Percentiles rank a stretch among this genome's conserved stretches.
These are phyloP conservation scores for Crucihimalaya himalaica DNA, from an alignment of 345 rosid genomes.

Conservation along the genomic window DNA sequence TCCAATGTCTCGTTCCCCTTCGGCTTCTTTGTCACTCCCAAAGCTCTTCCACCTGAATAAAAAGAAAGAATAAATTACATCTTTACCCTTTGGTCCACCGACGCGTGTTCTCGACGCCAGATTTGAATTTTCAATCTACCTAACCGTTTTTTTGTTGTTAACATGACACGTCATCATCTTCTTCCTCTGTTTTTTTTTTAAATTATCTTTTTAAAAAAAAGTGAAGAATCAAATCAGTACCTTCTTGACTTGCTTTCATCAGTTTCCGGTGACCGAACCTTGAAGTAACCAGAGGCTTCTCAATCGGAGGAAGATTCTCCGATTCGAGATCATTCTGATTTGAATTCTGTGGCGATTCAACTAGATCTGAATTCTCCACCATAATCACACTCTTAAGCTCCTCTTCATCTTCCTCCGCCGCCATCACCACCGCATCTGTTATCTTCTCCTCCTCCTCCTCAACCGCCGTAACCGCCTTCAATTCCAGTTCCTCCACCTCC, in stretches of 20 bases:
- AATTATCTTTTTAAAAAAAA: background rate
- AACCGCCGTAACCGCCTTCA: background rate
- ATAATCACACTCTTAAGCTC: slow-evolving; percentile 32
- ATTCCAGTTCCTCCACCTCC: background rate
- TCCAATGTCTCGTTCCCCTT: slow-evolving; percentile 71
- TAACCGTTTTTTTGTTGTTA: slow-evolving; percentile 23
- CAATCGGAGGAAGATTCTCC: slow-evolving; percentile 33
- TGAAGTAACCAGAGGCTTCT: slow-evolving; percentile 30
- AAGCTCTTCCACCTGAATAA: slow-evolving; percentile 23
- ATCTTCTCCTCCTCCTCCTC: background rate
- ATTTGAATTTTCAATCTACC: slow-evolving; percentile 35
- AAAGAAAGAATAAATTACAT: background rate
- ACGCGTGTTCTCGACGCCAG: slow-evolving; percentile 22
- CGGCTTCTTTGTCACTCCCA: slow-evolving; percentile 38
- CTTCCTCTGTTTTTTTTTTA: background rate
- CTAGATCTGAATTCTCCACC: slow-evolving; percentile 18
- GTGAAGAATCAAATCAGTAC: slow-evolving; percentile 16
- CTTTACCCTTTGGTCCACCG: slow-evolving; percentile 18
- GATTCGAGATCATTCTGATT: slow-evolving; percentile 19
- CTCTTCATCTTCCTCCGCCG: background rate
- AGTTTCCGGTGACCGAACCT: slow-evolving; percentile 35
- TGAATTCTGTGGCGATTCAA: background rate
- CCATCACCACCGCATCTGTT: background rate
- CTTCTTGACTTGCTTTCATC: slow-evolving; percentile 34
- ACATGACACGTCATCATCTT: slow-evolving; percentile 24